Conservation (phyloP, 306 rosid species). For the Pyrus bretschneideri region DNA sequence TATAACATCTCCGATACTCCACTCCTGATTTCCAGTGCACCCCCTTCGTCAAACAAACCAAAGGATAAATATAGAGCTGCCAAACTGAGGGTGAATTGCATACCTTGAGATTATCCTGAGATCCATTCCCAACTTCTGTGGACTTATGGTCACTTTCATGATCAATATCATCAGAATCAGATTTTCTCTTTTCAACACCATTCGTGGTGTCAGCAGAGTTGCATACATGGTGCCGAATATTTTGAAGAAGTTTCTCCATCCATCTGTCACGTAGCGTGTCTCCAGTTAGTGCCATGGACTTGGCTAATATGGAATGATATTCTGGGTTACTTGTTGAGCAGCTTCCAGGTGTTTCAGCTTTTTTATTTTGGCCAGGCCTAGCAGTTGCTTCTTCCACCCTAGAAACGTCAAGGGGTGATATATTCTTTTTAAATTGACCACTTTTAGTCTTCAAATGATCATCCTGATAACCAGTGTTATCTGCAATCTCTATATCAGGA, state of each 20-base stretch:
- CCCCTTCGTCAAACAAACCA: background rate
- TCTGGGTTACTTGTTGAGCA: conserved; percentile 43
- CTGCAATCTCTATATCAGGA: conserved; percentile 69
- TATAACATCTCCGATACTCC: background rate
- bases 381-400: conserved; percentile 54
- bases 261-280: conserved; percentile 79
- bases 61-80: background rate
- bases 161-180: conserved; percentile 31
- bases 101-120: conserved; percentile 58
- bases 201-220: conserved; percentile 26
- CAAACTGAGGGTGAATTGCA: background rate
- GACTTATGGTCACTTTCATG: conserved; percentile 25
- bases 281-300: conserved; percentile 55
- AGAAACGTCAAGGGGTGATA: conserved; percentile 61
- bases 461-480: conserved; percentile 47
- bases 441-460: conserved; percentile 53
- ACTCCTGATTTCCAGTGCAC: background rate
- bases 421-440: conserved; percentile 52
- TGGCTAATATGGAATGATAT: conserved; percentile 42
- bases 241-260: conserved; percentile 73
- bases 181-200: conserved; percentile 42
- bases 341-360: conserved; percentile 74
- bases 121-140: conserved; percentile 27
- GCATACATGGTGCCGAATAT: conserved; percentile 52
- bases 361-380: conserved; percentile 45